These are phyloP conservation scores for Phyllachora maydis DNA, from an alignment of 2,329 filamentous ascomycete genomes.

Conservation along the genomic window DNA sequence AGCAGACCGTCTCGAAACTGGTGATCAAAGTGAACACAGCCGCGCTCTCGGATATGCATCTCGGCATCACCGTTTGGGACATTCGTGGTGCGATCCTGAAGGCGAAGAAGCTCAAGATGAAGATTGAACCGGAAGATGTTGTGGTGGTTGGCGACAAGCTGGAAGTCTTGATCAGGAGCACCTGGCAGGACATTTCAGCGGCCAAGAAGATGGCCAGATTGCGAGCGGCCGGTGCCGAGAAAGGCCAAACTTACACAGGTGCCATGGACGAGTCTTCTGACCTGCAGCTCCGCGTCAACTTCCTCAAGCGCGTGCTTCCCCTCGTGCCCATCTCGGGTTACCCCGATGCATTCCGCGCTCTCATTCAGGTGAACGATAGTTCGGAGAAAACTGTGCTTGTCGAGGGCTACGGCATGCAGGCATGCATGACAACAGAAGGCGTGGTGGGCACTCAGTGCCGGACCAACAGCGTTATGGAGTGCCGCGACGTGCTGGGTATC, in stretches of 20 bases:
- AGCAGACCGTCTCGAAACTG: slow-evolving; percentile 53
- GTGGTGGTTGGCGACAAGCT: slow-evolving; percentile 42
- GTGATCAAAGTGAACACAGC: slow-evolving; percentile 65
- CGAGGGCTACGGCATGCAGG: slow-evolving; percentile 78
- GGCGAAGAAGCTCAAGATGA: slow-evolving; percentile 74
- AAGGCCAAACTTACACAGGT: slow-evolving; percentile 13
- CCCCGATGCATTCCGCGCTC: slow-evolving; percentile 63
- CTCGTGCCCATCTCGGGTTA: slow-evolving; percentile 80
- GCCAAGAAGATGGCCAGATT: slow-evolving; percentile 23
- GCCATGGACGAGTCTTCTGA: slow-evolving; percentile 30
- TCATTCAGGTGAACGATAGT: slow-evolving; percentile 56
- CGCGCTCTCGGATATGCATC: slow-evolving; percentile 58
- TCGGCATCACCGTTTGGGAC: slow-evolving; percentile 55
- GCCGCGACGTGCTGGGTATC: slow-evolving; percentile 71
- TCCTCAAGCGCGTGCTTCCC: slow-evolving; percentile 65
- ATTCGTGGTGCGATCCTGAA: slow-evolving; percentile 59
- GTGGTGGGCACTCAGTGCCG: slow-evolving; percentile 57
- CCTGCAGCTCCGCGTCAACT: slow-evolving; percentile 60
- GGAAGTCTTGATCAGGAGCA: slow-evolving; percentile 47
- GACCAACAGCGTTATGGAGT: slow-evolving; percentile 84
- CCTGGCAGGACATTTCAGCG: slow-evolving; percentile 22
- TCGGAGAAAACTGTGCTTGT: slow-evolving; percentile 59
- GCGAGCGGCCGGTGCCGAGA: slow-evolving; percentile 20
- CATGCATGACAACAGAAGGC: slow-evolving; percentile 85
- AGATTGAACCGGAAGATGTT: slow-evolving; percentile 47